Base-by-base conservation (phyloP, 345 rosid species). In the Sisymbrium altissimum region DNA sequence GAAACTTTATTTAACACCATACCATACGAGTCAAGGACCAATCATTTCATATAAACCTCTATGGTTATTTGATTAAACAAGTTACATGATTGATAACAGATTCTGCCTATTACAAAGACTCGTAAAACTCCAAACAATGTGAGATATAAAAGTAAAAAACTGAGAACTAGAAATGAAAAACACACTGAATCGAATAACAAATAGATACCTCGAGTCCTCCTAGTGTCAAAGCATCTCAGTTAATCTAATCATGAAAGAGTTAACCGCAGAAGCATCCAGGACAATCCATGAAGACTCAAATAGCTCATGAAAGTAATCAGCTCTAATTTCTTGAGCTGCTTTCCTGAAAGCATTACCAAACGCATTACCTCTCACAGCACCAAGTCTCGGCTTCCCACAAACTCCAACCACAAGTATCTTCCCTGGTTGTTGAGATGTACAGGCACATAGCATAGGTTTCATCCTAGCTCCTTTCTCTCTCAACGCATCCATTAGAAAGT, bases 271-370 rank as follows among this genome's bases (percentile, higher is more conserved):
- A 72, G 74, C 82, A 76, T 95, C 94, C 68, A 95, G 79, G 43
- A 95, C 78, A 40, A 95, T 95, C 99, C 99, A 95, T 6, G 99
- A 95, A 82, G 98, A 92, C 80, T 95, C 99, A 25, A 95, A 92
- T 13, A 95, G 84, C 82, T 95, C 99, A 15, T 95, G 98, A 81
- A 87, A 92, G 86, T 84, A 92, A 65, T 83, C 97, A 15, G 91
- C 88, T 76, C 88, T 89, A 36, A 83, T 90, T 71, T 92, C 97
- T 62, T 84, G 83, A 11, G 96, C 98, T 4, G 98, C 94, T 39
- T 90, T 86, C 78, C 91, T 86, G 66, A 95, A 95, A 39, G 98
- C 96, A 71, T 78, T 64, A 3, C 98, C 99, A 73, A 95, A 92
- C 8, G 94, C 92, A 77, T 95, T 95, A 48, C 98, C 99, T 81